Conservation (phyloP, 1,139 yeast species). For the Hyphopichia burtonii region DNA sequence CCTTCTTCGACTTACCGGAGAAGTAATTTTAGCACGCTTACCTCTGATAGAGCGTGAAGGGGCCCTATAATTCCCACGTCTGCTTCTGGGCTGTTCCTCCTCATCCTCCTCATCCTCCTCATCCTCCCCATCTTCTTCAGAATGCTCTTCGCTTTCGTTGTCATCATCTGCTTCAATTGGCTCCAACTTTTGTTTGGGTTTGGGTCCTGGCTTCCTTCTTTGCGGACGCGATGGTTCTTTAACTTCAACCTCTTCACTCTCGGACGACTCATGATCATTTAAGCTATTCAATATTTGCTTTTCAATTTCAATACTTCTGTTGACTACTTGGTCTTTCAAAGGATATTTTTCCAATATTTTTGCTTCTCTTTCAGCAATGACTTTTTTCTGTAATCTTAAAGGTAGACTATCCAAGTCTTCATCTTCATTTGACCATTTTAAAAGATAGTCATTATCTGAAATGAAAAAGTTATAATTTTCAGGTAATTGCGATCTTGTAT, state of each 20-base stretch:
- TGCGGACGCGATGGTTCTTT: not conserved
- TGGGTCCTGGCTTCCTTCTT: slow-evolving; percentile 3
- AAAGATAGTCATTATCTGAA: slow-evolving; percentile 23
- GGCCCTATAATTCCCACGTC: not conserved
- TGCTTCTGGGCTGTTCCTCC: too few species aligned
- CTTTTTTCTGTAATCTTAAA: slow-evolving; percentile 43
- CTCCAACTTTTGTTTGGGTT: slow-evolving; percentile 12
- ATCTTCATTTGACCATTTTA: slow-evolving; percentile 35
- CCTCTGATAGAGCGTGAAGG: not conserved
- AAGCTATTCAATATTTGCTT: slow-evolving; percentile 14
- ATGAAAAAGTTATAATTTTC: slow-evolving; percentile 35
- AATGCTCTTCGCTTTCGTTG: slow-evolving; percentile 7
- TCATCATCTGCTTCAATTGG: slow-evolving; percentile 8
- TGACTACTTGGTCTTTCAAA: slow-evolving; percentile 31
- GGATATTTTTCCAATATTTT: slow-evolving; percentile 36
- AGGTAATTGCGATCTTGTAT: slow-evolving; percentile 26
- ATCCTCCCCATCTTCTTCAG: slow-evolving; percentile 11
- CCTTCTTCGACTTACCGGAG: too few species aligned
- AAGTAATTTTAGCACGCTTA: not conserved
- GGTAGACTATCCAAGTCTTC: slow-evolving; percentile 36
- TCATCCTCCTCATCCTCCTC: slow-evolving; percentile 9
- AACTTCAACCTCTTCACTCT: not conserved
- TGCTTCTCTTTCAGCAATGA: slow-evolving; percentile 39
- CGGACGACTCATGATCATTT: not conserved
- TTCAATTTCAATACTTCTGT: slow-evolving; percentile 25